These are phyloP conservation scores for Loxodes magnus DNA, from an alignment of 73 alveolate genomes.

Conservation along the genomic window DNA sequence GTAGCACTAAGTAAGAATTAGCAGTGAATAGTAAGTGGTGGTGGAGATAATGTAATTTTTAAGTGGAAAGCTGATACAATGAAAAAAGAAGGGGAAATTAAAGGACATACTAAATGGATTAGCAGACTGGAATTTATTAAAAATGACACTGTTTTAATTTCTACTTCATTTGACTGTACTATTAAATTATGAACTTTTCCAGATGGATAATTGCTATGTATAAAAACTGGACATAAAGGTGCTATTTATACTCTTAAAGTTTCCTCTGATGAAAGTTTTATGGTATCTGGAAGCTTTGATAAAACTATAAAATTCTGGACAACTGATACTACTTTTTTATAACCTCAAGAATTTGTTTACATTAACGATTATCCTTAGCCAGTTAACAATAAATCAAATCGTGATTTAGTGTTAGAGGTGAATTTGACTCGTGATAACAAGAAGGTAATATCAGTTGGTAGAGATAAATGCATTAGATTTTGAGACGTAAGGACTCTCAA, in stretches of 20 bases:
- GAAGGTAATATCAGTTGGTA: not conserved
- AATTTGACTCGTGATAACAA: not conserved
- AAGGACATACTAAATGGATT: too few relatives aligned
- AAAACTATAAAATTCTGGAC: not conserved
- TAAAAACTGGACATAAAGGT: not conserved
- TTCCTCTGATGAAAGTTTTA: not conserved
- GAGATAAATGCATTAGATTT: not conserved
- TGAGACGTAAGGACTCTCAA: not conserved
- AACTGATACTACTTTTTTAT: not conserved
- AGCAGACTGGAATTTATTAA: too few relatives aligned
- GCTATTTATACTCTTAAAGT: not conserved
- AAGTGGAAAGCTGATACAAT: too few relatives aligned
- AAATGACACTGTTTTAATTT: too few relatives aligned
- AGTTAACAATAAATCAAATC: not conserved
- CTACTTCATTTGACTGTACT: too few relatives aligned
- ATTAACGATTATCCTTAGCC: not conserved
- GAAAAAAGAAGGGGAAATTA: too few relatives aligned
- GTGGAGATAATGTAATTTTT: too few relatives aligned
- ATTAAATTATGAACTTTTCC: too few relatives aligned
- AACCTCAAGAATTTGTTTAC: not conserved
- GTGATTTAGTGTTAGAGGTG: not conserved
- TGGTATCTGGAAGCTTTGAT: not conserved
- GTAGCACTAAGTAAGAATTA: too few relatives aligned
- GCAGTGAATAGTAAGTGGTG: too few relatives aligned
- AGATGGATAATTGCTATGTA: not conserved